phyloP scores from a whole-genome alignment of 106 monocot species.

The Apostasia shenzhenica region DNA sequence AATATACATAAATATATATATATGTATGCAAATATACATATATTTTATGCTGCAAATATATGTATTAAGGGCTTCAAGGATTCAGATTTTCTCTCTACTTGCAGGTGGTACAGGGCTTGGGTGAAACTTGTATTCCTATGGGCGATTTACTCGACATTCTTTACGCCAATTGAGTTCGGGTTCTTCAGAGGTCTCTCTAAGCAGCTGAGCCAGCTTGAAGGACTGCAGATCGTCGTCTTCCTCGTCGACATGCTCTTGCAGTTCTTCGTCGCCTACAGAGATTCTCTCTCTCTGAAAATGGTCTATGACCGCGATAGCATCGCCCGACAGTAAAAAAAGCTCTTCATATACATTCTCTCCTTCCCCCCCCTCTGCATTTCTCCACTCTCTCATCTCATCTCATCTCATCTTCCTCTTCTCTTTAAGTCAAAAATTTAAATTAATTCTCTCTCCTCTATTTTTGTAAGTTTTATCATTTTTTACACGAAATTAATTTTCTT shows the following conservation, averaged over 20 bases:
- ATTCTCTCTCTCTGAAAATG: constrained; percentile 44
- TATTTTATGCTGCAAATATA: background rate
- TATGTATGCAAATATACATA: background rate
- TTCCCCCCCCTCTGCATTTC: too few species aligned
- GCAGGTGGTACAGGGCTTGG: constrained; percentile 45
- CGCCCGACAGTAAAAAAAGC: constrained; percentile 23
- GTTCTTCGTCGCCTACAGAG: constrained; percentile 48
- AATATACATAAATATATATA: too few species aligned
- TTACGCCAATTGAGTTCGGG: constrained; percentile 56
- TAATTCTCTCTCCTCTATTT: too few species aligned
- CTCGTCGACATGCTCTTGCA: constrained; percentile 37
- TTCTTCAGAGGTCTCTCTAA: constrained; percentile 48
- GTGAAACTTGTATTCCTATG: constrained; percentile 33
- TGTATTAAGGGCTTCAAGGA: background rate
- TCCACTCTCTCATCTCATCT: too few species aligned
- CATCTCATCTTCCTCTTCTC: too few species aligned
- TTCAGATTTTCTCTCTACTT: background rate
- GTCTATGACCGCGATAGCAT: constrained; percentile 29
- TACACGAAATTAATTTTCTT: too few species aligned
- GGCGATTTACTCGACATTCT: constrained; percentile 53
- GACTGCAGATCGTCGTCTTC: constrained; percentile 28
- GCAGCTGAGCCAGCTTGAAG: constrained; percentile 23
- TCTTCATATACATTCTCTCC: too few species aligned
- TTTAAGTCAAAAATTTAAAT: too few species aligned
- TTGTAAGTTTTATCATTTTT: too few species aligned